A percentile compares a stretch with the other conserved stretches of the same genome.
These are phyloP conservation scores for Plasmopara viticola DNA, from an alignment of 352 stramenopile genomes.

Conservation along the genomic window DNA sequence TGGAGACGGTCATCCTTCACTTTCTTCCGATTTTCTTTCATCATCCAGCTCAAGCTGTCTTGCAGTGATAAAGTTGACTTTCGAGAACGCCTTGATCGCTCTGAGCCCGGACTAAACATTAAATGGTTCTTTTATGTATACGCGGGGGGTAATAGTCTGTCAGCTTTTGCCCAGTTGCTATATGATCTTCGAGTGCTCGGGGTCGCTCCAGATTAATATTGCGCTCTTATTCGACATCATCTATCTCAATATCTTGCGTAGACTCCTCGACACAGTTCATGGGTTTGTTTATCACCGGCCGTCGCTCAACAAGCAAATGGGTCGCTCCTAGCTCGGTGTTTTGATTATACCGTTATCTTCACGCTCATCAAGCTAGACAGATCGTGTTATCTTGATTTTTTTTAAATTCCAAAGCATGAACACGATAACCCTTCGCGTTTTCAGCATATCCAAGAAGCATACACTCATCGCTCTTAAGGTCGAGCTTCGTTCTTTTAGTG, in stretches of 20 bases:
- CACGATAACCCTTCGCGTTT: slow-evolving; percentile 12
- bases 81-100: background rate
- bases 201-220: background rate
- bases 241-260: slow-evolving; percentile 3
- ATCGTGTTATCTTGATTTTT: slow-evolving; percentile 6
- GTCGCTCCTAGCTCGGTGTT: background rate
- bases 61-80: background rate
- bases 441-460: background rate
- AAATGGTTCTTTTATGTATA: background rate
- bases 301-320: too few relatives aligned
- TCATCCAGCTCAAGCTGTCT: background rate
- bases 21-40: background rate
- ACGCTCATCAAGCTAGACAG: background rate
- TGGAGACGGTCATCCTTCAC: slow-evolving; percentile 1
- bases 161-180: slow-evolving; percentile 3
- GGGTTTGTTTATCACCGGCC: background rate
- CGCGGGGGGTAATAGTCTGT: background rate
- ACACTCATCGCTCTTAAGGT: background rate
- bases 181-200: background rate
- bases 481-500: background rate
- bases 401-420: slow-evolving; percentile 11
- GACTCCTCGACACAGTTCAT: background rate
- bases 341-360: background rate
- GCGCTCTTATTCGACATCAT: slow-evolving; percentile 1
- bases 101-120: background rate